A percentile compares a stretch with the other conserved stretches of the same genome.
Conservation (phyloP, 495 filamentous ascomycete species). For the Aspergillus coremiiformis region DNA sequence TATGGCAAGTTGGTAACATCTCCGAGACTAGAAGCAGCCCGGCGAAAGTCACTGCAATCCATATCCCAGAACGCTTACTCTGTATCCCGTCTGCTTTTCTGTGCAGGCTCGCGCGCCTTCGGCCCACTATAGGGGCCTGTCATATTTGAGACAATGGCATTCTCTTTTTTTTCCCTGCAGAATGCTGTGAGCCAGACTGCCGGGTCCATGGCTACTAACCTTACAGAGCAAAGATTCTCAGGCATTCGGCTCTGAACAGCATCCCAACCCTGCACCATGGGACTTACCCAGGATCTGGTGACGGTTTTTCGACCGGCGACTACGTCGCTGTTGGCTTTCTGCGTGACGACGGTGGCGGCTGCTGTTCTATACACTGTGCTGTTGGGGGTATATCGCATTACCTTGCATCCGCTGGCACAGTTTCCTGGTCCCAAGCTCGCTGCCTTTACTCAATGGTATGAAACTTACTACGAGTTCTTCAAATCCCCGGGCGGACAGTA, state of each 20-base stretch:
- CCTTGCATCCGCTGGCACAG: slow-evolving; percentile 19
- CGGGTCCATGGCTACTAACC: background rate
- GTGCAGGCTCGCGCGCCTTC: background rate
- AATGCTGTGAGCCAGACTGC: background rate
- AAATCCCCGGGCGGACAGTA: slow-evolving; percentile 11
- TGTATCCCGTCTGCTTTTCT: background rate
- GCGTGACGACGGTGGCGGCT: background rate
- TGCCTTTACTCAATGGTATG: slow-evolving; percentile 26
- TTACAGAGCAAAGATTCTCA: background rate
- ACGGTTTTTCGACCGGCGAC: background rate
- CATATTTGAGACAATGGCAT: slow-evolving; percentile 1
- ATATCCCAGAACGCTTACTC: too few relatives aligned
- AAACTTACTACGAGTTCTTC: slow-evolving; percentile 22
- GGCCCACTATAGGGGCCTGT: background rate
- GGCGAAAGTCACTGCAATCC: background rate
- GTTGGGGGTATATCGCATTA: slow-evolving; percentile 21
- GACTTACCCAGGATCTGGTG: slow-evolving; percentile 3
- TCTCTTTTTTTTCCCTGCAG: background rate
- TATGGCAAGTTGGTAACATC: background rate
- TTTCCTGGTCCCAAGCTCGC: slow-evolving; percentile 29
- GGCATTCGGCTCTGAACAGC: background rate
- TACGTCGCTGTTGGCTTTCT: background rate
- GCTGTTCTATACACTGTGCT: background rate
- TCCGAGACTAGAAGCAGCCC: background rate
- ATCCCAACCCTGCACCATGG: slow-evolving; percentile 2